Conservation (phyloP, 352 stramenopile species). For the Phytopythium vexans region DNA sequence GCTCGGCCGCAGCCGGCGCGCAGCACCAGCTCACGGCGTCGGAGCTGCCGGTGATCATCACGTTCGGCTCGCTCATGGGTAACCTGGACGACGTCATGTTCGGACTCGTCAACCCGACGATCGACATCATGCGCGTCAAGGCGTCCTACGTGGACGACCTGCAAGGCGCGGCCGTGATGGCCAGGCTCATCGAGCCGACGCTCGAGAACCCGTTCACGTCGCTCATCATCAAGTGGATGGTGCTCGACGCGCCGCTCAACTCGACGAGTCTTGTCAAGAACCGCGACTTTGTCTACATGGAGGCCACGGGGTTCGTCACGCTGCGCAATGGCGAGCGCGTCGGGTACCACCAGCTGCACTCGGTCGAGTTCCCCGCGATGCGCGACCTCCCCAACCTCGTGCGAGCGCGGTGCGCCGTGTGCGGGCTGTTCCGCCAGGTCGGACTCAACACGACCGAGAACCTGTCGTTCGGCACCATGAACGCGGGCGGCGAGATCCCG, state of each 20-base stretch:
- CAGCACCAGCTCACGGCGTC: not conserved
- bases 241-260: conserved; percentile 6
- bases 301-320: conserved; percentile 17
- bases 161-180: conserved; percentile 26
- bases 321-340: conserved; percentile 10
- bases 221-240: conserved; percentile 18
- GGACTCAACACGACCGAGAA: conserved; percentile 28
- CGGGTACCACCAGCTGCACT: conserved; percentile 18
- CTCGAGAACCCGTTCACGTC: conserved; percentile 11
- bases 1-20: too few relatives aligned
- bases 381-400: conserved; percentile 19
- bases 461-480: conserved; percentile 18
- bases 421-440: conserved; percentile 36
- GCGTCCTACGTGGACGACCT: conserved; percentile 28
- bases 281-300: conserved; percentile 34
- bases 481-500: conserved; percentile 22
- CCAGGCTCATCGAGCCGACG: conserved; percentile 22
- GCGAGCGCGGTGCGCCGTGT: conserved; percentile 36
- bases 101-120: conserved; percentile 13
- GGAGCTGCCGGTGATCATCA: conserved; percentile 13
- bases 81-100: conserved; percentile 35
- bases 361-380: conserved; percentile 29
- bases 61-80: conserved; percentile 18
- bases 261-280: conserved; percentile 7
- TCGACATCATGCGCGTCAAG: conserved; percentile 16